A percentile compares a stretch with the other conserved stretches of the same genome.
Conservation (phyloP, 164 flowering plant species). For the Vitis rotundifolia region DNA sequence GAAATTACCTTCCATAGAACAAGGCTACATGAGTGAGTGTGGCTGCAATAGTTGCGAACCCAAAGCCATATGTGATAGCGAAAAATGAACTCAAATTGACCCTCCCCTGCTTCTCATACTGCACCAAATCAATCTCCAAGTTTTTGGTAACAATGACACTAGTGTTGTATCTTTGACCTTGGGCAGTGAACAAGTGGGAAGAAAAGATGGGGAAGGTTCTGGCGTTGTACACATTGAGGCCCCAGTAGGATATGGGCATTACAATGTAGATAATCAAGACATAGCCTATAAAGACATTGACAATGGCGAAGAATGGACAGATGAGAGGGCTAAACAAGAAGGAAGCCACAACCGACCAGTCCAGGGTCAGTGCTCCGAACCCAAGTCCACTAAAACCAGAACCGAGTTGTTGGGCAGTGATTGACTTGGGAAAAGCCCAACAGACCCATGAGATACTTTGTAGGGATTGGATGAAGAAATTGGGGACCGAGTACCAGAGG, state of each 20-base stretch:
- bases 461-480: constrained; percentile 13
- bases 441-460: constrained; percentile 14
- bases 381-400: constrained; percentile 16
- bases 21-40: constrained; percentile 58
- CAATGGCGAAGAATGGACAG: constrained; percentile 20
- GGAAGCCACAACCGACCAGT: constrained; percentile 19
- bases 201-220: constrained; percentile 17
- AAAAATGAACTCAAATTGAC: constrained; percentile 51
- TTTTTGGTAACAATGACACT: constrained; percentile 42
- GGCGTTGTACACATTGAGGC: constrained; percentile 13
- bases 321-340: constrained; percentile 15
- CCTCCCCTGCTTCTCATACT: constrained; percentile 37
- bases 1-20: constrained; percentile 57
- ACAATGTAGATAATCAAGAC: constrained; percentile 2
- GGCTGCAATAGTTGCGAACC: constrained; percentile 58
- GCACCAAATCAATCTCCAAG: constrained; percentile 40
- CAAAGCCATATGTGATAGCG: constrained; percentile 54
- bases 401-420: constrained; percentile 19
- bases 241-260: constrained; percentile 16
- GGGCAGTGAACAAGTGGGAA: constrained; percentile 28
- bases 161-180: constrained; percentile 38
- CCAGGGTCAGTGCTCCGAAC: constrained; percentile 10
- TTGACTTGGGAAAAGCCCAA: constrained; percentile 15
- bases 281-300: constrained; percentile 12
- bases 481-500: constrained; percentile 8